Conservation (phyloP, 2,329 filamentous ascomycete species). For the Talaromyces funiculosus region DNA sequence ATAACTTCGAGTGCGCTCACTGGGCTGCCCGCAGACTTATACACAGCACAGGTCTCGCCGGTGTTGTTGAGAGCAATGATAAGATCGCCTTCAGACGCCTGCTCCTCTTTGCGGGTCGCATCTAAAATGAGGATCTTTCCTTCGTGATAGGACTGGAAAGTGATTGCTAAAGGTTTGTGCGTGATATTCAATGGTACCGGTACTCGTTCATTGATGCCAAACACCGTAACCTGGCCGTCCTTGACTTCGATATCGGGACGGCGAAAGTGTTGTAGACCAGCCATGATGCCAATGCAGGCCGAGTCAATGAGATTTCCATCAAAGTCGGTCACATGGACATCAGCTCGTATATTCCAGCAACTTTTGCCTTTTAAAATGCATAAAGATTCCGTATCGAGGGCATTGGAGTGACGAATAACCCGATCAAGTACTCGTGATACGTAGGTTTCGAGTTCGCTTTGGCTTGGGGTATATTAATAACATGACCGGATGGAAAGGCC, state of each 20-base stretch:
- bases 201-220: slow-evolving; percentile 76
- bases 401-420: slow-evolving; percentile 83
- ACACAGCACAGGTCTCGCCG: slow-evolving; percentile 84
- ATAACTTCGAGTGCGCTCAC: slow-evolving; percentile 75
- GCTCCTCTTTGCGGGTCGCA: slow-evolving; percentile 47
- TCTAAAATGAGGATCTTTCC: slow-evolving; percentile 41
- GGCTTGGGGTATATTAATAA: slow-evolving; percentile 42
- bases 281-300: slow-evolving; percentile 78
- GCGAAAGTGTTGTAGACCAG: slow-evolving; percentile 83
- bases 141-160: slow-evolving; percentile 71
- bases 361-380: slow-evolving; percentile 88
- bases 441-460: slow-evolving; percentile 76
- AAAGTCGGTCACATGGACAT: slow-evolving; percentile 84
- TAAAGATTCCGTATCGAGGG: slow-evolving; percentile 90
- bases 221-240: slow-evolving; percentile 77
- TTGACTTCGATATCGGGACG: slow-evolving; percentile 84
- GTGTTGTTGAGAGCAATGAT: slow-evolving; percentile 81
- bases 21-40: slow-evolving; percentile 79
- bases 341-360: slow-evolving; percentile 85
- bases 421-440: slow-evolving; percentile 88
- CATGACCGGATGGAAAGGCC: background rate
- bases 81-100: slow-evolving; percentile 59
- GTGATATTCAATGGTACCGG: slow-evolving; percentile 86
- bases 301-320: slow-evolving; percentile 88
- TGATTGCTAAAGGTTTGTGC: slow-evolving; percentile 86